Percentiles rank a stretch among this genome's conserved stretches.
These are phyloP conservation scores for Botryosphaeria dothidea DNA, from an alignment of 2,329 filamentous ascomycete species.

Conservation along the genomic window DNA sequence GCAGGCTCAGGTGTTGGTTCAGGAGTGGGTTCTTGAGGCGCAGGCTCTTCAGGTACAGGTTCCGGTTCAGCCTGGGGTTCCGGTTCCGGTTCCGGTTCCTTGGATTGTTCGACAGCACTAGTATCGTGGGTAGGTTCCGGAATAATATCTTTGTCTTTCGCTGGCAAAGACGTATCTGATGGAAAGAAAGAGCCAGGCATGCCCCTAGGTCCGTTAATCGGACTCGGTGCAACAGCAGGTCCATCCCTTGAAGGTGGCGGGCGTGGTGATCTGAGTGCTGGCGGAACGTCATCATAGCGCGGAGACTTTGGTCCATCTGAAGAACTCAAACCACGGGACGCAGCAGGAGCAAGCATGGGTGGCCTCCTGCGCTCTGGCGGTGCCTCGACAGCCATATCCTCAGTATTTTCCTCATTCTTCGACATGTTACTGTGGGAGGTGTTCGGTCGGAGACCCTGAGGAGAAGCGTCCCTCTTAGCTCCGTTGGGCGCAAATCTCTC, in stretches of 20 bases:
- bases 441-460: constrained; percentile 34
- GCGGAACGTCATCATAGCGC: constrained; percentile 12
- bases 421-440: constrained; percentile 38
- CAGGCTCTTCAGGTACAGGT: background rate
- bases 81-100: constrained; percentile 15
- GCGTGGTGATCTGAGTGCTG: constrained; percentile 16
- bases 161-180: background rate
- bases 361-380: constrained; percentile 65
- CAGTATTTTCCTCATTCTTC: constrained; percentile 31
- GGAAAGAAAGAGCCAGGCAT: constrained; percentile 20
- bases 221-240: background rate
- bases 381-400: constrained; percentile 25
- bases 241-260: constrained; percentile 14
- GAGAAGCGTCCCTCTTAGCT: constrained; percentile 32
- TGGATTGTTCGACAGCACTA: background rate
- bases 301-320: constrained; percentile 9
- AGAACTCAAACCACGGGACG: constrained; percentile 21
- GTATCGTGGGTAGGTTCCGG: background rate
- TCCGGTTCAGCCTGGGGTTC: background rate
- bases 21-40: constrained; percentile 6
- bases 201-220: background rate
- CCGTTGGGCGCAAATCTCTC: constrained; percentile 7
- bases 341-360: constrained; percentile 59
- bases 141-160: background rate
- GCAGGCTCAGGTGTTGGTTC: constrained; percentile 20